Conservation (phyloP, 805 yeast species). For the Yueomyces sinensis region DNA sequence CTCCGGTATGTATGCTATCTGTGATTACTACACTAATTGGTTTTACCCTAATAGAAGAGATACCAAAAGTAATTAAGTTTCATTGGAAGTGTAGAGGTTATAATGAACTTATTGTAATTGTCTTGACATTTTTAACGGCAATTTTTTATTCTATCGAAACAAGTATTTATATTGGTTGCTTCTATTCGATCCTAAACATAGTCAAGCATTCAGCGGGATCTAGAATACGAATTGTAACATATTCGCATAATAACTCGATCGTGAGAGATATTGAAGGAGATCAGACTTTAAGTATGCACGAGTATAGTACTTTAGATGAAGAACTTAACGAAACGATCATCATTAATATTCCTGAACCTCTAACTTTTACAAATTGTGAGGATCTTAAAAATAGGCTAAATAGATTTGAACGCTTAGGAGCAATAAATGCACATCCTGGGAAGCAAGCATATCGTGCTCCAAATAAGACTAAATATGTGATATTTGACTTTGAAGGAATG, state of each 20-base stretch:
- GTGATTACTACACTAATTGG: conserved; percentile 76
- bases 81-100: conserved; percentile 65
- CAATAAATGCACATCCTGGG: conserved; percentile 65
- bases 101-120: conserved; percentile 59
- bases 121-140: conserved; percentile 50
- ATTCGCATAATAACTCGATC: neutral
- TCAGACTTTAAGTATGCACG: neutral
- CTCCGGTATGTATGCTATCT: conserved; percentile 71
- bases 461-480: conserved; percentile 33
- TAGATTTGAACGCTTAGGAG: conserved; percentile 66
- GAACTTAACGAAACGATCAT: conserved; percentile 60
- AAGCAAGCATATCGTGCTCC: conserved; percentile 21
- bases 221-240: conserved; percentile 57
- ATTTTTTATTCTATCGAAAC: conserved; percentile 70
- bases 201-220: conserved; percentile 71
- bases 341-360: conserved; percentile 75
- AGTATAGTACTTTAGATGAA: neutral
- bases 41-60: conserved; percentile 62
- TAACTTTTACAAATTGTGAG: conserved; percentile 75
- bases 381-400: conserved; percentile 55
- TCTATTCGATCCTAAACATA: conserved; percentile 66
- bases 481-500: conserved; percentile 77
- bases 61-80: conserved; percentile 64
- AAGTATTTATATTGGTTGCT: conserved; percentile 81
- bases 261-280: neutral